Evolutionary conservation across 2,329 filamentous ascomycete genomes (phyloP).

Genomic region (Claviceps pazoutovae): DNA sequence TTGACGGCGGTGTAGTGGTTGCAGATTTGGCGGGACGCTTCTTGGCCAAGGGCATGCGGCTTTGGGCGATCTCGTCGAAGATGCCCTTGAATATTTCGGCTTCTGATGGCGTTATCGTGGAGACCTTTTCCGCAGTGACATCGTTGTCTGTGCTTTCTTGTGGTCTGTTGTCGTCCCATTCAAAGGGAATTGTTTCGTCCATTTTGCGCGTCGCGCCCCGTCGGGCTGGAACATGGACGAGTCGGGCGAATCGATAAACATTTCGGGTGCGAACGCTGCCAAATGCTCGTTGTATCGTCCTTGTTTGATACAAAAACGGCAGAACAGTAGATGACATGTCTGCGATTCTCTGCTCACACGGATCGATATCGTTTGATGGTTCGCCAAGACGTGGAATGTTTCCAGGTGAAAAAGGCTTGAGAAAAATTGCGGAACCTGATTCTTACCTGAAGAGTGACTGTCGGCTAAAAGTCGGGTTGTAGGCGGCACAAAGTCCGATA

Average conservation of each 20-base stretch:
- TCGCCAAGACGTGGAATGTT: background rate
- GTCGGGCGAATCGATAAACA: conserved; percentile 11
- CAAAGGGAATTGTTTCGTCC: conserved; percentile 38
- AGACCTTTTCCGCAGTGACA: conserved; percentile 14
- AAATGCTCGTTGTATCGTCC: conserved; percentile 31
- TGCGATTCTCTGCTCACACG: background rate
- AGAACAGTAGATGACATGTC: conserved; percentile 37
- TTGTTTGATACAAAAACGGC: conserved; percentile 61
- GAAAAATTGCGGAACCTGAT: background rate
- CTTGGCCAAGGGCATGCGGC: conserved; percentile 18
- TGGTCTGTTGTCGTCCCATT: conserved; percentile 22
- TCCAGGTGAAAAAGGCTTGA: background rate
- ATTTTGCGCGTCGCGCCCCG: conserved; percentile 5
- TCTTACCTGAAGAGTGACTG: background rate
- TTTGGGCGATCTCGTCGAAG: conserved; percentile 28
- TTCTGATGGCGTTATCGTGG: conserved; percentile 45
- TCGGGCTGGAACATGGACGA: conserved; percentile 8
- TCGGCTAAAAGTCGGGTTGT: background rate
- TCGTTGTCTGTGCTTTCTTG: conserved; percentile 6
- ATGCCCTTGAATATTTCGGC: conserved; percentile 46
- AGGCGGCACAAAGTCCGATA: background rate
- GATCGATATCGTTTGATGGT: background rate
- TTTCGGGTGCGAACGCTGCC: conserved; percentile 14
- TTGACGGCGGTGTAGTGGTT: background rate
- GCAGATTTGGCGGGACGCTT: conserved; percentile 8